These are phyloP conservation scores for Aspergillus ustus DNA, from an alignment of 2,329 filamentous ascomycete genomes.

Conservation along the genomic window DNA sequence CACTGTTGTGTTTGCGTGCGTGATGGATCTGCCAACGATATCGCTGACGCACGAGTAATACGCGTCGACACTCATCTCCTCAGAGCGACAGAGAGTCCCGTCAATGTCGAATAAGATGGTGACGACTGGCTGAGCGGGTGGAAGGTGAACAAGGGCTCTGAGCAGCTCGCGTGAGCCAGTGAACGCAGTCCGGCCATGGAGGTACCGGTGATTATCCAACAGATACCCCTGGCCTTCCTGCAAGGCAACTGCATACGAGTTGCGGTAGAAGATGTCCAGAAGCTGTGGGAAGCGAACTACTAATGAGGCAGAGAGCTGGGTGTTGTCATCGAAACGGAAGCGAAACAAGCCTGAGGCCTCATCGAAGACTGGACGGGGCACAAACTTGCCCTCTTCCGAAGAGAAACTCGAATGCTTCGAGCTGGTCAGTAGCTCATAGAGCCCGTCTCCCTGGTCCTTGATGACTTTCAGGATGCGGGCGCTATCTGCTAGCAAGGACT, in stretches of 20 bases:
- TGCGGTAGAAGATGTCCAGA: slow-evolving; percentile 13
- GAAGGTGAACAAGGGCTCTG: slow-evolving; percentile 15
- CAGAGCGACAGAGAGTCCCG: slow-evolving; percentile 21
- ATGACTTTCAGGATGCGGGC: slow-evolving; percentile 12
- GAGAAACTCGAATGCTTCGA: slow-evolving; percentile 17
- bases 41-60: slow-evolving; percentile 21
- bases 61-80: slow-evolving; percentile 21
- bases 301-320: slow-evolving; percentile 17
- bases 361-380: slow-evolving; percentile 18
- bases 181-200: slow-evolving; percentile 19
- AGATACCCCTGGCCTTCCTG: slow-evolving; percentile 19
- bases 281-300: slow-evolving; percentile 13
- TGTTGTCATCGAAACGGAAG: slow-evolving; percentile 22
- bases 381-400: slow-evolving; percentile 18
- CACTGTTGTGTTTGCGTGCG: slow-evolving; percentile 20
- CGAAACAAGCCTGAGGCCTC: slow-evolving; percentile 14
- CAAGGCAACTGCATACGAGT: slow-evolving; percentile 13
- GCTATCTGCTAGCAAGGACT: slow-evolving; percentile 18
- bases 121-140: not conserved
- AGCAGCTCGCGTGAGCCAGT: slow-evolving; percentile 19
- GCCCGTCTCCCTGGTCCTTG: slow-evolving; percentile 5
- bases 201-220: slow-evolving; percentile 20
- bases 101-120: slow-evolving; percentile 22
- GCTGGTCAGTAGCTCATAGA: slow-evolving; percentile 19
- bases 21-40: slow-evolving; percentile 17